These are phyloP conservation scores for Pseudonitzschia multiseries DNA, from an alignment of 108 stramenopile species.

Conservation along the genomic window DNA sequence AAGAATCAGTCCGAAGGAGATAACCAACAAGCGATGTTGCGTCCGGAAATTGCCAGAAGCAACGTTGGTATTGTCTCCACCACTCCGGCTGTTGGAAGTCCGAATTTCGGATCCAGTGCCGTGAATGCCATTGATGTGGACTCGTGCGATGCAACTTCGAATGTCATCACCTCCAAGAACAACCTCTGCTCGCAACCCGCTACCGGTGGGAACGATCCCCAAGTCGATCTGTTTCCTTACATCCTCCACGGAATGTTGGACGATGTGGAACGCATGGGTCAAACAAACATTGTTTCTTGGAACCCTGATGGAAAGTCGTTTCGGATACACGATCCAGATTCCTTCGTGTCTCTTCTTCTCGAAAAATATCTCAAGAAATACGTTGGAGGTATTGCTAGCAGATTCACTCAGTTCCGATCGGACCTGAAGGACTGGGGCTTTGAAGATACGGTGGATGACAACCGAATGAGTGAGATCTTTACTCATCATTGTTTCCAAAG, in stretches of 20 bases:
- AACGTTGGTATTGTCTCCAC: background rate
- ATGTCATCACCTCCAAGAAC: background rate
- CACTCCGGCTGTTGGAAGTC: background rate
- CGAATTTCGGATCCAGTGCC: background rate
- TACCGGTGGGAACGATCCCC: background rate
- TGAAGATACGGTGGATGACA: conserved; percentile 2
- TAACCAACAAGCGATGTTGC: conserved; percentile 17
- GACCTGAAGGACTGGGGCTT: conserved; percentile 17
- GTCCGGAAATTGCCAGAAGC: background rate
- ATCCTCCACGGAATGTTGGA: conserved; percentile 52
- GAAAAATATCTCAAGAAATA: background rate
- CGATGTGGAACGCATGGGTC: conserved; percentile 42
- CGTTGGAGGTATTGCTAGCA: background rate
- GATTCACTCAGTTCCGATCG: conserved; percentile 11
- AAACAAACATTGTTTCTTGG: conserved; percentile 52
- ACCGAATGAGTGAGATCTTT: conserved; percentile 6
- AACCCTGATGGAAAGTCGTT: conserved; percentile 58
- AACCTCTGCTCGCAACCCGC: background rate
- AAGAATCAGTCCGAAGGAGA: conserved; percentile 29
- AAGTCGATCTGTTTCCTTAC: conserved; percentile 10
- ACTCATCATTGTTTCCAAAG: conserved; percentile 15
- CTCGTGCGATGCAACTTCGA: background rate
- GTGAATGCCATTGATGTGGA: background rate
- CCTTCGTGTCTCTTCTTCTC: conserved; percentile 44
- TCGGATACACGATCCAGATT: conserved; percentile 43